Base-by-base conservation (phyloP, 768 basidiomycete genomes). In the Boletus subcaerulescens region DNA sequence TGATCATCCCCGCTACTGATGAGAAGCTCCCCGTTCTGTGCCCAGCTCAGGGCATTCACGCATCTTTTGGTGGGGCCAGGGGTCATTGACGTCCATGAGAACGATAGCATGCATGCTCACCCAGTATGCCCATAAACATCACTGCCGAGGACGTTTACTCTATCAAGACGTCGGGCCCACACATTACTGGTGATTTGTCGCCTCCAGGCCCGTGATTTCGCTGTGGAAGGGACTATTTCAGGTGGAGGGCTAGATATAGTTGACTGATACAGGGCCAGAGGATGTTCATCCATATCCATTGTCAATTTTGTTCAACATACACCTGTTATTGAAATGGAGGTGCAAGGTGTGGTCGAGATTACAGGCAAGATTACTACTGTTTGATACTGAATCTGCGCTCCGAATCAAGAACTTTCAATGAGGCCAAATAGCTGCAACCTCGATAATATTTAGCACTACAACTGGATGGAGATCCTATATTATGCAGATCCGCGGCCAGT, bases 11-110 rank as follows among this genome's bases (percentile, higher is more conserved):
- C 87, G 20, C 82, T 85, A 60, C 80, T 86, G 18, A 92, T 66
- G 39, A 91, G 73, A 15, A 87, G 57, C 52, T 84, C 77, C 3
- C 88, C 89, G 51, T 81, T 77, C 45, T 74, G 74, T 3, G 86
- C 81, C 89, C 89, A 91, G 56, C 82, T 85, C 35, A 91, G 61
- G 32, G 89, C 86, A 63, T 91, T 92, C 31, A 89, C 87, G 60
- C 89, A 91, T 50, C 87, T 89, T 45, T 56, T 20, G 8, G 40
- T 31, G 15, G 20, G 40, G 15, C 43, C 20, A 46, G 47, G 31
- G 47, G 43, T 47, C 24, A 46, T 33, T 26, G 18, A 42, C 11
- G 40, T 24, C 32, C 13, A 18, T n/a, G 45, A 45, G 17, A 15
- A 29, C 17, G 31, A 51, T n/a, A 9, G 18, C 32, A 74, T 44